Base-by-base conservation (phyloP, 1,284 basidiomycete genomes). In the Ustanciosporium gigantosporum region DNA sequence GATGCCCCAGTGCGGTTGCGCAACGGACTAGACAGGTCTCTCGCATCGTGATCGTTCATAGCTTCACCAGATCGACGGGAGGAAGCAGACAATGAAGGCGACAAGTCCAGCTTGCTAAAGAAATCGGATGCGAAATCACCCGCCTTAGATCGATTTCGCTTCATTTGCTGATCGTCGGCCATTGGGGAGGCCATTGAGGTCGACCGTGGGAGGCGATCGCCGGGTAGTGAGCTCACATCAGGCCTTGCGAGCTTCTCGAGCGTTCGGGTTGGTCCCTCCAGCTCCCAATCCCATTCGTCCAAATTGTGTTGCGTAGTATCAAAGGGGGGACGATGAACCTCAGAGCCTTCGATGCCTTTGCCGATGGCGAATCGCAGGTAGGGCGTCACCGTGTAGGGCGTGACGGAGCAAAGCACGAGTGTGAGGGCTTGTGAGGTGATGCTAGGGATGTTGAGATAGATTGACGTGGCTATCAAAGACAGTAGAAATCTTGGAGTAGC, bases 331-430 rank as follows among this genome's bases (percentile, higher is more conserved):
- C 48, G 23, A 31, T 62, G 45, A 7, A 67, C 44, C 15, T 59
- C 75, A 36, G 82, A 80, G 0, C 79, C 73, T 5, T 84, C 83
- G 21, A 91, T 84, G 4, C 87, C 84, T 23, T 83, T 83, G 9
- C 92, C 92, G 6, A 87, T 82, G 0, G 91, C 88, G 76, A 94
- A 95, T 44, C 85, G 82, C 35, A 95, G 84, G 76, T 94, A 95
- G 14, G 83, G 83, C 0, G 85, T 74, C 29, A 88, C 84, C 0
- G 91, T 93, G 52, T 82, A 83, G 0, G 91, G 91, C 0, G 90
- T 88, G 31, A 94, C 82, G 0, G 89, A 88, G 49, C 81, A 83
- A 20, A 92, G 81, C 19, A 94, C 84, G 40, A 85, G 81, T 0
- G 84, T 82, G 19, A 93, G 81, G 0, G 89, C 87, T 61, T 90